Conservation (phyloP, 805 yeast genomes). For the Myxozyma sirexii region DNA sequence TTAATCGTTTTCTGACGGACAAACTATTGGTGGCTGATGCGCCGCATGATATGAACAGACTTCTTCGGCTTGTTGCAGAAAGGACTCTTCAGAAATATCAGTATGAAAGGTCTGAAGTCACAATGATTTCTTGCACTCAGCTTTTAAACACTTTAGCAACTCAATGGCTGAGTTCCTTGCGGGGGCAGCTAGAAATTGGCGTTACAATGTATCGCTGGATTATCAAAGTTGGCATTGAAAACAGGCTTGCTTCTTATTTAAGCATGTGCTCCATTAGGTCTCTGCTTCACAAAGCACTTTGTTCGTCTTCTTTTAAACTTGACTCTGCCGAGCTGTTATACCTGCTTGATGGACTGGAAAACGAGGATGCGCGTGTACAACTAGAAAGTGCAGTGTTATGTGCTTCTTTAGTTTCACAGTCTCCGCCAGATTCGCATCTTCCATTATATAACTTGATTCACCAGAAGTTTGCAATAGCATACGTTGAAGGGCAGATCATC, state of each 20-base stretch:
- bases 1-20: background rate
- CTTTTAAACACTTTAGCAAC: background rate
- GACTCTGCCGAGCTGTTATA: background rate
- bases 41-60: background rate
- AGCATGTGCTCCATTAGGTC: background rate
- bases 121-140: constrained; percentile 4
- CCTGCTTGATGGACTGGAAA: background rate
- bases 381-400: background rate
- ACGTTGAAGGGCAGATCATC: background rate
- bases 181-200: background rate
- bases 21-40: background rate
- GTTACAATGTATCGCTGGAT: constrained; percentile 1
- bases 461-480: background rate
- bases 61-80: constrained; percentile 13
- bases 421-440: background rate
- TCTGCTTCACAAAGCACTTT: background rate
- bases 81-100: constrained; percentile 13
- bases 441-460: constrained; percentile 3
- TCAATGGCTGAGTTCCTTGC: constrained; percentile 2
- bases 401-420: background rate
- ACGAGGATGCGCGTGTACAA: background rate
- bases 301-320: background rate
- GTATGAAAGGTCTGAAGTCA: constrained; percentile 28
- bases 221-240: background rate
- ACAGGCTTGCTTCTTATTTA: background rate